Percentiles rank a stretch among this genome's conserved stretches.
Evolutionary conservation across 2,329 filamentous ascomycete species (phyloP).

Genomic region (Aciculosporium take): DNA sequence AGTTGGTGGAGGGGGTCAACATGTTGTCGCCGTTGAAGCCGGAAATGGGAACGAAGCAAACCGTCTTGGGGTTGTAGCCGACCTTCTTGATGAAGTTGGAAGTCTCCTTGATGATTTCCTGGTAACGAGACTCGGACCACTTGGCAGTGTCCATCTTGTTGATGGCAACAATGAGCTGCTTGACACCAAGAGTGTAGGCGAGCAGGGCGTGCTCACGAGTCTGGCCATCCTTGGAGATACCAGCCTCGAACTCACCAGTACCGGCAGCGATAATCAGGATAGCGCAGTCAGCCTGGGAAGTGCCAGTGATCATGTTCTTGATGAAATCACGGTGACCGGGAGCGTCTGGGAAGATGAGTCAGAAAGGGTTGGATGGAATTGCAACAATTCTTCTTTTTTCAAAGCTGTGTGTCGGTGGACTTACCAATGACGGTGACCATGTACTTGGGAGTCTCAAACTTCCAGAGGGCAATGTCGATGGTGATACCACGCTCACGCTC

Average conservation of each 20-base stretch:
- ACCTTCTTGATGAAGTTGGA: constrained; percentile 99
- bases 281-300: constrained; percentile 98
- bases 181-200: constrained; percentile 99
- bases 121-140: constrained; percentile 92
- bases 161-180: constrained; percentile 99
- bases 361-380: not conserved
- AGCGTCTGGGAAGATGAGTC: constrained; percentile 47
- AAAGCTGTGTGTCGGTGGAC: not conserved
- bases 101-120: constrained; percentile 99
- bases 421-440: constrained; percentile 93
- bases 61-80: constrained; percentile 98
- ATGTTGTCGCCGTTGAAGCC: constrained; percentile 99
- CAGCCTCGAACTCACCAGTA: constrained; percentile 99
- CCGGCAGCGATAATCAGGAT: constrained; percentile 99
- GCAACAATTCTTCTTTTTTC: too few species aligned
- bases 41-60: constrained; percentile 98
- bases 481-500: constrained; percentile 99
- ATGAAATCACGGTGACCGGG: constrained; percentile 99
- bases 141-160: constrained; percentile 99
- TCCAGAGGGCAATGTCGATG: constrained; percentile 99
- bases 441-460: constrained; percentile 99
- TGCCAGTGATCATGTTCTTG: constrained; percentile 99
- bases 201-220: constrained; percentile 99
- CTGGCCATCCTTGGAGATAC: constrained; percentile 99
- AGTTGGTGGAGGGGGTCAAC: constrained; percentile 78